Evolutionary conservation across 306 rosid genomes (phyloP).

Genomic region (Vigna trinervia): DNA sequence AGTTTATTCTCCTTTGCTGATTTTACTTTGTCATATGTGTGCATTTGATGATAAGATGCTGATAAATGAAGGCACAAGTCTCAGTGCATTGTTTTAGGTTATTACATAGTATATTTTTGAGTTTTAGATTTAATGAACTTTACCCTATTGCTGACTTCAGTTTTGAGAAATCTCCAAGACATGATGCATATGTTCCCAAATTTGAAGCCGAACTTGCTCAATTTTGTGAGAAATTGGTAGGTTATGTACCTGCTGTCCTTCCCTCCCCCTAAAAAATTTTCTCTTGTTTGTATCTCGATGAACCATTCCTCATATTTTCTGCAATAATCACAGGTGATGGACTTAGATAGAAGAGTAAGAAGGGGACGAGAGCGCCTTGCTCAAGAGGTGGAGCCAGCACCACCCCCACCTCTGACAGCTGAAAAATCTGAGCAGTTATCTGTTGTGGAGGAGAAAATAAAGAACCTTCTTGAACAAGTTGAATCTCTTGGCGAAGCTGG

Average conservation of each 20-base stretch:
- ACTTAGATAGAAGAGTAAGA: constrained; percentile 95
- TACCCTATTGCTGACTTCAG: constrained; percentile 53
- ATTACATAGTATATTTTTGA: constrained; percentile 14
- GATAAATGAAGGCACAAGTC: constrained; percentile 1
- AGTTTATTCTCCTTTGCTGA: constrained; percentile 11
- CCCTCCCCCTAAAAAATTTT: not conserved
- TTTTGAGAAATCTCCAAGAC: constrained; percentile 94
- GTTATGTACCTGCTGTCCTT: constrained; percentile 24
- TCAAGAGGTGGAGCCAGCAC: constrained; percentile 96
- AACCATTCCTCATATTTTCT: constrained; percentile 20
- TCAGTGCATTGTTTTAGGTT: constrained; percentile 22
- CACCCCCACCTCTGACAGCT: constrained; percentile 77
- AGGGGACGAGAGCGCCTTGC: constrained; percentile 97
- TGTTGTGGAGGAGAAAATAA: constrained; percentile 92
- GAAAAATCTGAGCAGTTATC: constrained; percentile 90
- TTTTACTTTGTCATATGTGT: constrained; percentile 4
- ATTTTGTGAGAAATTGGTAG: constrained; percentile 94
- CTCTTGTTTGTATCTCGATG: constrained; percentile 26
- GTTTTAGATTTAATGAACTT: constrained; percentile 27
- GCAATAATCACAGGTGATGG: constrained; percentile 75
- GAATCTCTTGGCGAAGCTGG: constrained; percentile 99
- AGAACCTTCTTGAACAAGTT: constrained; percentile 95
- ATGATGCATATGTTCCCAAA: constrained; percentile 77
- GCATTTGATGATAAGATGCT: not conserved
- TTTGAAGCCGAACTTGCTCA: constrained; percentile 96